Conservation (phyloP, 139 green algal genomes). For the Dunaliella primolecta region DNA sequence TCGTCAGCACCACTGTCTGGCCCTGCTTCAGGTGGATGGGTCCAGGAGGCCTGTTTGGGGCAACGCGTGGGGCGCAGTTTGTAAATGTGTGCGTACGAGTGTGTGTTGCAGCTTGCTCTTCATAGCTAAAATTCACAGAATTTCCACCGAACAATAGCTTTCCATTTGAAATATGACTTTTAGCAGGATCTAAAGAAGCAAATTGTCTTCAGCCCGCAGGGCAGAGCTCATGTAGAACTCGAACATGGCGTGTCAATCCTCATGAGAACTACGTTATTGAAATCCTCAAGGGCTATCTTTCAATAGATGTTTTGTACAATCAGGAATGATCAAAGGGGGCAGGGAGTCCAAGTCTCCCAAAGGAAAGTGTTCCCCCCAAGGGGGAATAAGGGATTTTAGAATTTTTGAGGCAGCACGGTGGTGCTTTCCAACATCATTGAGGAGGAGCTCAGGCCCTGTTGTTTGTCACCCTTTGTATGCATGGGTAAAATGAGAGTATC, state of each 20-base stretch:
- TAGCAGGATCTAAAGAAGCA: neutral
- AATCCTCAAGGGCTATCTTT: too few species aligned
- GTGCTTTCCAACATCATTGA: too few species aligned
- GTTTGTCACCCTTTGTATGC: too few species aligned
- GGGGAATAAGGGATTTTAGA: too few species aligned
- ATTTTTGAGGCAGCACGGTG: too few species aligned
- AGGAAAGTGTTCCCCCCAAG: too few species aligned
- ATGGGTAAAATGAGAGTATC: too few species aligned
- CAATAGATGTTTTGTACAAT: neutral
- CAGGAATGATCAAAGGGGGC: neutral
- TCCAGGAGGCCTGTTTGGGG: constrained; percentile 27
- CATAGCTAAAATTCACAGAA: neutral
- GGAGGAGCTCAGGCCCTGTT: too few species aligned
- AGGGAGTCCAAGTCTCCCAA: too few species aligned
- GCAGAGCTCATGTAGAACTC: neutral
- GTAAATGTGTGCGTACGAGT: neutral
- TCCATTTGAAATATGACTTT: neutral
- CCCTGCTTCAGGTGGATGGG: constrained; percentile 59
- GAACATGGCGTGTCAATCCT: neutral
- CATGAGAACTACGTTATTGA: neutral
- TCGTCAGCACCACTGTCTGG: constrained; percentile 59
- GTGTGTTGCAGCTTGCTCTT: neutral
- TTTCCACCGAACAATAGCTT: neutral
- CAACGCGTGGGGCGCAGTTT: neutral
- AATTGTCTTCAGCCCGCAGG: too few species aligned